These are phyloP conservation scores for Candida mattraensis DNA, from an alignment of 805 yeast species.

Conservation along the genomic window DNA sequence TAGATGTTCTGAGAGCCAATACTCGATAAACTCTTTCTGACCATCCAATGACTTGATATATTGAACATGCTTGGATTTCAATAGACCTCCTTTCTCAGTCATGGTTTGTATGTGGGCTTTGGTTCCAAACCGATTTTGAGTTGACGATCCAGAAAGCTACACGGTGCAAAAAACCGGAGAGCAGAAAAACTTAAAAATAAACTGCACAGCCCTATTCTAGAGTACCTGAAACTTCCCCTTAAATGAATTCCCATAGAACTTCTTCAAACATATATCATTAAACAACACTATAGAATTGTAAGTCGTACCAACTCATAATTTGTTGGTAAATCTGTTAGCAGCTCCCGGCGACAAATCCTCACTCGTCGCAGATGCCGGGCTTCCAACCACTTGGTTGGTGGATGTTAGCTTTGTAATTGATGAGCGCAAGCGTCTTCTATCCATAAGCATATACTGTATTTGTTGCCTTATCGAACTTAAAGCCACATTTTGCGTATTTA, in stretches of 20 bases:
- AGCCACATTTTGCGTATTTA: slow-evolving; percentile 44
- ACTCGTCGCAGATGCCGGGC: slow-evolving; percentile 5
- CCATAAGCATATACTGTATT: slow-evolving; percentile 47
- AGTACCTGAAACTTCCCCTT: too few species aligned
- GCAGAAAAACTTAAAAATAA: neutral
- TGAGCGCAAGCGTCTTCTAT: slow-evolving; percentile 35
- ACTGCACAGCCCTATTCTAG: slow-evolving; percentile 5
- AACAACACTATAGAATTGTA: neutral
- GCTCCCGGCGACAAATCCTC: slow-evolving; percentile 16
- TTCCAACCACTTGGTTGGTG: neutral
- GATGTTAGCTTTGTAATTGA: slow-evolving; percentile 7
- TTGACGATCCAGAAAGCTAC: too few species aligned
- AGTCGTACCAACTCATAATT: slow-evolving; percentile 11
- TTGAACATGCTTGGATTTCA: slow-evolving; percentile 53
- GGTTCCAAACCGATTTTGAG: too few species aligned
- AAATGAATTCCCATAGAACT: too few species aligned
- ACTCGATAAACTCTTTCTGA: slow-evolving; percentile 61
- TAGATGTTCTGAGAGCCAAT: slow-evolving; percentile 89
- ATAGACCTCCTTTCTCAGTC: slow-evolving; percentile 1
- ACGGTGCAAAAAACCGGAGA: slow-evolving; percentile 4
- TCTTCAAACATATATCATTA: slow-evolving; percentile 10
- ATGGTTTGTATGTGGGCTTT: too few species aligned
- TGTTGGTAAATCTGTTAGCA: slow-evolving; percentile 16
- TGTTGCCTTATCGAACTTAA: slow-evolving; percentile 50
- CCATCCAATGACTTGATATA: slow-evolving; percentile 57